Evolutionary conservation across 2,329 filamentous ascomycete species (phyloP).

Genomic region (Cladophialophora carrionii): DNA sequence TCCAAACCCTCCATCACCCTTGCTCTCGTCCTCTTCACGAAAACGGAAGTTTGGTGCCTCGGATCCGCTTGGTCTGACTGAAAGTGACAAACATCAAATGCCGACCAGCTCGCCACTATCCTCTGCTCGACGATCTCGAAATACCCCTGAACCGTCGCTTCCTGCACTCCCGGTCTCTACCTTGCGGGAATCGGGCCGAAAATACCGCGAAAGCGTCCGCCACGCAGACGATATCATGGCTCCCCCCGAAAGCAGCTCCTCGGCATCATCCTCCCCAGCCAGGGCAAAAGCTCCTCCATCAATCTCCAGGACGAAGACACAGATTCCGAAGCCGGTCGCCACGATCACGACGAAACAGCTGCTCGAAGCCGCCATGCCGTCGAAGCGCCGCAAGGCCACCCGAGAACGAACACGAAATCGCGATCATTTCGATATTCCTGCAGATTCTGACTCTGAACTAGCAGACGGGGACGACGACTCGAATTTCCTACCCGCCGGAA

Average conservation of each 20-base stretch:
- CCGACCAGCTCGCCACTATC: slow-evolving; percentile 4
- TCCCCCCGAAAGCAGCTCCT: slow-evolving; percentile 30
- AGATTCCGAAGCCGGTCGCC: slow-evolving; percentile 17
- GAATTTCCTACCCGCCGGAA: slow-evolving; percentile 32
- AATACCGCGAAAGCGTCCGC: slow-evolving; percentile 13
- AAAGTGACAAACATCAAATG: neutral
- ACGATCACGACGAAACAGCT: slow-evolving; percentile 31
- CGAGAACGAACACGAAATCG: slow-evolving; percentile 16
- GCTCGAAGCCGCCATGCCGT: slow-evolving; percentile 32
- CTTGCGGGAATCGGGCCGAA: slow-evolving; percentile 27
- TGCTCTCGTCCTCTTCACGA: slow-evolving; percentile 29
- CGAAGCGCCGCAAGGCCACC: slow-evolving; percentile 20
- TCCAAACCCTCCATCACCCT: slow-evolving; percentile 18
- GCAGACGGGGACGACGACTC: slow-evolving; percentile 30
- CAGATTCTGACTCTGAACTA: slow-evolving; percentile 26
- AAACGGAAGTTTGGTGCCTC: slow-evolving; percentile 35
- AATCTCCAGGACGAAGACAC: slow-evolving; percentile 14
- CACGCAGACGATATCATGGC: slow-evolving; percentile 36
- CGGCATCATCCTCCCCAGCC: slow-evolving; percentile 25
- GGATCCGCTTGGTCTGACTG: slow-evolving; percentile 14
- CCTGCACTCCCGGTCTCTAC: slow-evolving; percentile 21
- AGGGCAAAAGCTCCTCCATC: neutral
- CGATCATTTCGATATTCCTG: slow-evolving; percentile 33
- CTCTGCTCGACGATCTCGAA: neutral
- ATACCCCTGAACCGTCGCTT: slow-evolving; percentile 21